phyloP scores from a whole-genome alignment of 2,329 filamentous ascomycete genomes.

The Cryphonectria nitschkei region DNA sequence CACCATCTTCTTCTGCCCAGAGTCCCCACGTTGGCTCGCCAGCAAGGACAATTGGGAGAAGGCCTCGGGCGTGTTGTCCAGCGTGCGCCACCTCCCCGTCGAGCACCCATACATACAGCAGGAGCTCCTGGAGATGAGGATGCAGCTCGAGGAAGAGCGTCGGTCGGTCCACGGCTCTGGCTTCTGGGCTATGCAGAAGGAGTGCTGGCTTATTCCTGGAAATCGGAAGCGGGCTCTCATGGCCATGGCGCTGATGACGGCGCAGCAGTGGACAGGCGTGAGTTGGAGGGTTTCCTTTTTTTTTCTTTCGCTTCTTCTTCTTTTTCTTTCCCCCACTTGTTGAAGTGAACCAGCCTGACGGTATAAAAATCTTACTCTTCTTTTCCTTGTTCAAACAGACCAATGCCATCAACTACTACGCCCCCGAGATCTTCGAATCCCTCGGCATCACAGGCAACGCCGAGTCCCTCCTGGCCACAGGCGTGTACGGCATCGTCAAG shows the following conservation, averaged over 20 bases:
- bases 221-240: conserved; percentile 37
- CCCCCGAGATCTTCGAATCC: conserved; percentile 40
- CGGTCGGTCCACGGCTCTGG: conserved; percentile 32
- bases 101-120: conserved; percentile 43
- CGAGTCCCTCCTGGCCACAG: conserved; percentile 62
- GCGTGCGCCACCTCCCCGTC: conserved; percentile 40
- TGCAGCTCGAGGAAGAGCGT: conserved; percentile 38
- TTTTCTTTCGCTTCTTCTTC: too few relatives aligned
- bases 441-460: conserved; percentile 48
- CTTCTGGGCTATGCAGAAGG: conserved; percentile 34
- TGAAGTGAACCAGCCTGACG: background rate
- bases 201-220: conserved; percentile 46
- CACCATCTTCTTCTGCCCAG: conserved; percentile 61
- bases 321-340: background rate
- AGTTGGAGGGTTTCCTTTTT: conserved; percentile 25
- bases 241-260: conserved; percentile 62
- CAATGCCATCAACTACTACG: conserved; percentile 42
- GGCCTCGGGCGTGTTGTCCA: conserved; percentile 37
- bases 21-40: conserved; percentile 66
- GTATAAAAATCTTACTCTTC: too few relatives aligned
- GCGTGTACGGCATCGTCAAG: conserved; percentile 67
- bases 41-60: conserved; percentile 68
- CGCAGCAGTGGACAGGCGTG: conserved; percentile 71
- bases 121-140: conserved; percentile 39
- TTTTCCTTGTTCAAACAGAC: background rate